These are phyloP conservation scores for Cordia subcordata DNA, from an alignment of 257 asterid genomes.

Conservation along the genomic window DNA sequence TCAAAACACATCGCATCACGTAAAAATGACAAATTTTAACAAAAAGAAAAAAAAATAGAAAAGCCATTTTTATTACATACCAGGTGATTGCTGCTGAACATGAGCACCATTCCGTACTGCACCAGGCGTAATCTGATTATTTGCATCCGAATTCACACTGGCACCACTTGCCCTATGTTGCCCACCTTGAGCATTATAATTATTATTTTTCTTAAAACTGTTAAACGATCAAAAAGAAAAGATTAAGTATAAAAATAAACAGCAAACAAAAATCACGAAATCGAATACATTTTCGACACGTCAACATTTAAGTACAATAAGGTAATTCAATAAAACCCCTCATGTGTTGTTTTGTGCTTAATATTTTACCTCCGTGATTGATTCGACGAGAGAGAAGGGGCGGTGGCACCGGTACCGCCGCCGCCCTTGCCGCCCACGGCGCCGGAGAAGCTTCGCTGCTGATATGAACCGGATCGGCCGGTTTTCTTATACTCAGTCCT, in stretches of 20 bases:
- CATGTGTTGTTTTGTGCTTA: slow-evolving; percentile 18
- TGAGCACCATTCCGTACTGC: slow-evolving; percentile 56
- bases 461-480: slow-evolving; percentile 30
- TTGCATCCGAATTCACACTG: slow-evolving; percentile 34
- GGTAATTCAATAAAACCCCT: slow-evolving; percentile 12
- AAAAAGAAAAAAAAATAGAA: not conserved
- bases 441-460: slow-evolving; percentile 20
- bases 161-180: slow-evolving; percentile 35
- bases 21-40: not conserved
- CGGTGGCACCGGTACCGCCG: slow-evolving; percentile 27
- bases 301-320: not conserved
- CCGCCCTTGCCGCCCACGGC: slow-evolving; percentile 22
- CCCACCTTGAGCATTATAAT: slow-evolving; percentile 52
- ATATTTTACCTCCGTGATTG: slow-evolving; percentile 7
- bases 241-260: not conserved
- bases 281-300: not conserved
- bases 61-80: slow-evolving; percentile 19
- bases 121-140: slow-evolving; percentile 26
- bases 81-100: slow-evolving; percentile 30
- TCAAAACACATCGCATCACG: not conserved
- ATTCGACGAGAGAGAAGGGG: slow-evolving; percentile 19
- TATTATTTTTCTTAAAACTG: slow-evolving; percentile 49
- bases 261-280: not conserved
- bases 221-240: not conserved
- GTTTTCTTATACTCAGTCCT: slow-evolving; percentile 34